Conservation (phyloP, 495 filamentous ascomycete genomes). For the Cenococcum geophilum region DNA sequence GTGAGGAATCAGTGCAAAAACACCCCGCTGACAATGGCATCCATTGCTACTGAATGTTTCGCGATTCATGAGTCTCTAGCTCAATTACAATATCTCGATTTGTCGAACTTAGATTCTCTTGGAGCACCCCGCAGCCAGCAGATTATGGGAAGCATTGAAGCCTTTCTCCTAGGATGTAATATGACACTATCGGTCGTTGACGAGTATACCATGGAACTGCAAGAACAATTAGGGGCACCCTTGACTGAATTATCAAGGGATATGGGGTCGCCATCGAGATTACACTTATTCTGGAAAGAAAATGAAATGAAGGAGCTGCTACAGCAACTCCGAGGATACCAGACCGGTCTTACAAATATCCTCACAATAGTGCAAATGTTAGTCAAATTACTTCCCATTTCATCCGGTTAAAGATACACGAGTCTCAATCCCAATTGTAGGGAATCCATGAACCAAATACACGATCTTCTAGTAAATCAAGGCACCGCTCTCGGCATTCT, state of each 20-base stretch:
- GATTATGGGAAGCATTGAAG: neutral
- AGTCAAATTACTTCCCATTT: neutral
- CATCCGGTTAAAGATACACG: neutral
- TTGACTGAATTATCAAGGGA: neutral
- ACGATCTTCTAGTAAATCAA: neutral
- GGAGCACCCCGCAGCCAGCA: neutral
- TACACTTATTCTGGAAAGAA: neutral
- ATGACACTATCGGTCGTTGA: slow-evolving; percentile 3
- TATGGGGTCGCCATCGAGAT: neutral
- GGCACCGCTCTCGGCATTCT: neutral
- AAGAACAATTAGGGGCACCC: neutral
- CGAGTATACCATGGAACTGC: neutral
- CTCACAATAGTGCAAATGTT: neutral
- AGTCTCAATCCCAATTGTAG: neutral
- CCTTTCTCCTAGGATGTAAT: neutral
- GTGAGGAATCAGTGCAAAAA: neutral
- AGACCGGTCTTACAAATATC: neutral
- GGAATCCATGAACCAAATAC: neutral
- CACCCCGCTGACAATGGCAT: slow-evolving; percentile 1
- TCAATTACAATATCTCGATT: neutral
- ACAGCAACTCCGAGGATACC: neutral
- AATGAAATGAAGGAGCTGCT: slow-evolving; percentile 5
- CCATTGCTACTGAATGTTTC: neutral
- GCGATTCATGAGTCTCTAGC: neutral
- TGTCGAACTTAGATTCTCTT: neutral